Evolutionary conservation across 2,329 filamentous ascomycete genomes (phyloP).

Genomic region (Colletotrichum sp.): DNA sequence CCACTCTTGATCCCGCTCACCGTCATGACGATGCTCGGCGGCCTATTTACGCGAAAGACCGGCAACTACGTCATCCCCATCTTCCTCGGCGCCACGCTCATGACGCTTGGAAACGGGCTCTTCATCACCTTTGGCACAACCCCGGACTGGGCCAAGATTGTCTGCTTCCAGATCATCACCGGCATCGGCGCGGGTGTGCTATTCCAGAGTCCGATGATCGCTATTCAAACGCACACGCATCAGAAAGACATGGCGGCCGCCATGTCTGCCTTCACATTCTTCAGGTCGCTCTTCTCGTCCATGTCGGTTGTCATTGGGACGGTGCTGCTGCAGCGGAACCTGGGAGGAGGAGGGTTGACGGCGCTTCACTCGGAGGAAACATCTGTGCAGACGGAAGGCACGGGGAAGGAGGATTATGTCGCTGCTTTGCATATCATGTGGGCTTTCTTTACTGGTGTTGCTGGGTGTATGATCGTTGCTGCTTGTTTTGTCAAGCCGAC

Average conservation of each 20-base stretch:
- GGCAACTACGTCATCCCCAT: conserved; percentile 68
- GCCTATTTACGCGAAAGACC: conserved; percentile 63
- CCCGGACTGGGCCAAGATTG: conserved; percentile 49
- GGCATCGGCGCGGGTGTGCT: conserved; percentile 56
- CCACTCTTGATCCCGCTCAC: conserved; percentile 47
- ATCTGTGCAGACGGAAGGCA: neutral
- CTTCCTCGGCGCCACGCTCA: conserved; percentile 54
- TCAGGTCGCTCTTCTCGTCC: conserved; percentile 60
- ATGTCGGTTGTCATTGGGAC: conserved; percentile 63
- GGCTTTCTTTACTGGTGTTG: neutral
- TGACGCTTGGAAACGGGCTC: conserved; percentile 64
- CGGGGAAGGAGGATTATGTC: neutral
- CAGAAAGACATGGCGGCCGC: conserved; percentile 57
- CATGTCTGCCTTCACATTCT: conserved; percentile 58
- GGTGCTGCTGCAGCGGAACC: conserved; percentile 58
- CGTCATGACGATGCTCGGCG: neutral
- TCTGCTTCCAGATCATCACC: conserved; percentile 54
- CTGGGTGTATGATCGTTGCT: neutral
- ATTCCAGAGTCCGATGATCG: conserved; percentile 60
- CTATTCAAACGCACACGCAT: conserved; percentile 54
- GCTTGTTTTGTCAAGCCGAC: conserved; percentile 8
- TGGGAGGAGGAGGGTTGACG: neutral
- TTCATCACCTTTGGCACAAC: conserved; percentile 60
- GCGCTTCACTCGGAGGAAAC: neutral
- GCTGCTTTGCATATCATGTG: conserved; percentile 3